Evolutionary conservation across 2,329 filamentous ascomycete genomes (phyloP).

Genomic region (Ilyonectria mors-panacis): DNA sequence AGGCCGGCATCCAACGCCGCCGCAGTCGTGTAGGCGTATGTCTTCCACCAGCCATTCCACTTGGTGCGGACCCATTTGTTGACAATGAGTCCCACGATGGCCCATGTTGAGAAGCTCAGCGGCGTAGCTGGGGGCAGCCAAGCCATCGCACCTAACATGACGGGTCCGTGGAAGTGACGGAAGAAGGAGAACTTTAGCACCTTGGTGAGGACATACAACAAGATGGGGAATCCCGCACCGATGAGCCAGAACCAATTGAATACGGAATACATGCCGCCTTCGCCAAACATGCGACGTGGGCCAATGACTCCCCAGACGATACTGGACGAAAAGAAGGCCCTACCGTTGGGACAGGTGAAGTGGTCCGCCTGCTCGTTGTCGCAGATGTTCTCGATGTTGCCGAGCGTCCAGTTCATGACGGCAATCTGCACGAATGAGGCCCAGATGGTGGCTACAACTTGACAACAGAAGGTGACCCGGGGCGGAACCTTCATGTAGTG

Average conservation of each 20-base stretch:
- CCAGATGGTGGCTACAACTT: constrained; percentile 61
- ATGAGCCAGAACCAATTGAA: constrained; percentile 70
- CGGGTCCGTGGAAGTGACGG: constrained; percentile 68
- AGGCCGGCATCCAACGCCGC: constrained; percentile 60
- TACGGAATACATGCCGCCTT: constrained; percentile 64
- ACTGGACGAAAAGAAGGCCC: constrained; percentile 65
- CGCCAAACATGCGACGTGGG: constrained; percentile 68
- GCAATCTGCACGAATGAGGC: constrained; percentile 63
- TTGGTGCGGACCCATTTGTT: constrained; percentile 69
- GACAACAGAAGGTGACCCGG: constrained; percentile 50
- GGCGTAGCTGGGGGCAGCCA: constrained; percentile 73
- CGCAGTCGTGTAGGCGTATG: constrained; percentile 57
- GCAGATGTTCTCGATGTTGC: constrained; percentile 66
- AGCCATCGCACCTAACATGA: constrained; percentile 69
- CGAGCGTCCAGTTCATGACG: constrained; percentile 61
- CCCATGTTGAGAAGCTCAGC: constrained; percentile 72
- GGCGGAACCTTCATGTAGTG: constrained; percentile 67
- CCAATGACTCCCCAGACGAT: constrained; percentile 73
- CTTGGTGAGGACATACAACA: constrained; percentile 60
- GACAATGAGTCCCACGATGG: constrained; percentile 69
- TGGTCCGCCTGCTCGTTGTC: constrained; percentile 39
- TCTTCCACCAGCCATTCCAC: constrained; percentile 71
- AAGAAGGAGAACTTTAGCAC: constrained; percentile 52
- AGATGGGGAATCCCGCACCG: constrained; percentile 63
- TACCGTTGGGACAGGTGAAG: constrained; percentile 59